Evolutionary conservation across 345 rosid species (phyloP).

Genomic region (Hibiscus mutabilis): DNA sequence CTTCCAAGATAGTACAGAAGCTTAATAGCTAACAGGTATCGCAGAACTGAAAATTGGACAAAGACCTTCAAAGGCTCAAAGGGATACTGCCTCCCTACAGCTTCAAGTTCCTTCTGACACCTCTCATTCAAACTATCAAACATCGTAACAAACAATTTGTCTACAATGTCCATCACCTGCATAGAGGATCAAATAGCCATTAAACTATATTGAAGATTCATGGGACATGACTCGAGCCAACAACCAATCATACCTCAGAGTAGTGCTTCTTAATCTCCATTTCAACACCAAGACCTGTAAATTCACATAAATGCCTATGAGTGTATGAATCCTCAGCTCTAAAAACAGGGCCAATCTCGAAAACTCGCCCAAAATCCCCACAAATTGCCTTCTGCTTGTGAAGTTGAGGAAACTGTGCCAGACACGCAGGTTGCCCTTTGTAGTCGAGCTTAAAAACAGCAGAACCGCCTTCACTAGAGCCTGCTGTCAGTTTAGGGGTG

Average conservation of each 20-base stretch:
- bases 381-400: constrained; percentile 91
- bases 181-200: constrained; percentile 15
- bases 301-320: constrained; percentile 90
- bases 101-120: constrained; percentile 68
- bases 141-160: constrained; percentile 53
- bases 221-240: not conserved
- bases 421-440: constrained; percentile 83
- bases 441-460: constrained; percentile 87
- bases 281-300: constrained; percentile 85
- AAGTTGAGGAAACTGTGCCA: constrained; percentile 96
- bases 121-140: constrained; percentile 59
- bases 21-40: not conserved
- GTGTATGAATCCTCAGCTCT: constrained; percentile 90
- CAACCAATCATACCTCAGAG: constrained; percentile 49
- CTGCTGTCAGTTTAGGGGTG: constrained; percentile 81
- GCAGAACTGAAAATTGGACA: not conserved
- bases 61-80: constrained; percentile 80
- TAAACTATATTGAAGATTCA: not conserved
- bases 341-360: constrained; percentile 81
- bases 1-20: not conserved
- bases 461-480: constrained; percentile 95
- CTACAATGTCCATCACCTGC: constrained; percentile 87
- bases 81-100: constrained; percentile 65
- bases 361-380: constrained; percentile 69
- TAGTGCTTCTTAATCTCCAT: constrained; percentile 80